Percentiles rank a stretch among this genome's conserved stretches.
Evolutionary conservation across 352 stramenopile species (phyloP).

Genomic region (Phytophthora syringae): DNA sequence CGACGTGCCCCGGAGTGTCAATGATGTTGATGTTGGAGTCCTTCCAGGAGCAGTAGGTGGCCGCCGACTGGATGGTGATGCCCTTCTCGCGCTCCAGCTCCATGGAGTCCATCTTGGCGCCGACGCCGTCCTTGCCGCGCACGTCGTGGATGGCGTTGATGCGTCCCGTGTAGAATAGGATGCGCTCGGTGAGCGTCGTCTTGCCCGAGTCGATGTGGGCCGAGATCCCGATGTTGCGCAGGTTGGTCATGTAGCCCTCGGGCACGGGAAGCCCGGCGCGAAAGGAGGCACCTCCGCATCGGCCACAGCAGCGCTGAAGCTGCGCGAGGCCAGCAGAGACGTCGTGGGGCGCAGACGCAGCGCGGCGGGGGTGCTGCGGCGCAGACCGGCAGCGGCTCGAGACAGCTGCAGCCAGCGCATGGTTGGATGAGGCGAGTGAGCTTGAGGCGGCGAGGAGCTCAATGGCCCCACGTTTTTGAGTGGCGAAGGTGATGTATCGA

Average conservation of each 20-base stretch:
- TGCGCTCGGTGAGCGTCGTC: constrained; percentile 99
- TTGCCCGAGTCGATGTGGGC: constrained; percentile 99
- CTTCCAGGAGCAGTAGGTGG: constrained; percentile 97
- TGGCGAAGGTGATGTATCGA: constrained; percentile 12
- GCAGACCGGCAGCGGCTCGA: constrained; percentile 39
- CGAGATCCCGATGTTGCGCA: constrained; percentile 96
- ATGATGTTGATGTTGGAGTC: constrained; percentile 99
- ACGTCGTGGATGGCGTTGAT: constrained; percentile 98
- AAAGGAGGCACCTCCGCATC: constrained; percentile 48
- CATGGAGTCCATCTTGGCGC: constrained; percentile 99
- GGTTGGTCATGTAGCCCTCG: constrained; percentile 81
- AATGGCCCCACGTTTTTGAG: constrained; percentile 38
- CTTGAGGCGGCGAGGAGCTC: constrained; percentile 24
- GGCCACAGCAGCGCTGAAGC: constrained; percentile 35
- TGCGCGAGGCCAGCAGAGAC: constrained; percentile 29
- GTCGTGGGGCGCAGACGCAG: constrained; percentile 32
- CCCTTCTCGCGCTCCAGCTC: constrained; percentile 99
- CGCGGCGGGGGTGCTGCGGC: constrained; percentile 25
- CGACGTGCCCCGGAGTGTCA: constrained; percentile 99
- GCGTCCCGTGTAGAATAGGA: constrained; percentile 99
- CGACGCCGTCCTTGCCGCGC: constrained; percentile 97
- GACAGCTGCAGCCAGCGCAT: constrained; percentile 74
- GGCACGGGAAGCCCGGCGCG: constrained; percentile 51
- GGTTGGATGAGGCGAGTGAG: constrained; percentile 1
- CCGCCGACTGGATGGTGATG: constrained; percentile 99